phyloP scores from a whole-genome alignment of 164 flowering plant genomes.

The Cinnamomum chago region DNA sequence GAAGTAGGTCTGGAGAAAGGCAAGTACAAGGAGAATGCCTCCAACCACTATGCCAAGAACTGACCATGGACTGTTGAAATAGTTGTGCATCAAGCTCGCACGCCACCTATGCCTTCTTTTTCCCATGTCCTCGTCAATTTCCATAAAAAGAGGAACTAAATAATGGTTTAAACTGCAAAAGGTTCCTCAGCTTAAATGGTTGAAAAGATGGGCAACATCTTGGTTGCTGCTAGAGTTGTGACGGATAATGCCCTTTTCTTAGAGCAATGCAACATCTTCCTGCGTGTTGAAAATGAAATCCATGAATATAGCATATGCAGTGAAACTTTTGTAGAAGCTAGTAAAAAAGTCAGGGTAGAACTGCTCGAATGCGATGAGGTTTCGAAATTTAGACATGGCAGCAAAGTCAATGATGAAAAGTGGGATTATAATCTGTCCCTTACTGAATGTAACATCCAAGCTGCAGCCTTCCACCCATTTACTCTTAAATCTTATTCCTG shows the following conservation, averaged over 20 bases:
- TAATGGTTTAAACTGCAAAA: background rate
- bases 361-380: background rate
- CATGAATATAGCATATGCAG: background rate
- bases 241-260: background rate
- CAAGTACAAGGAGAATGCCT: too few species aligned
- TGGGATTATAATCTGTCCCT: background rate
- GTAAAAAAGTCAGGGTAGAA: background rate
- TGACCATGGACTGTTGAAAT: too few species aligned
- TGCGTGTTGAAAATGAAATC: background rate
- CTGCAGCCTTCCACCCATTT: too few species aligned
- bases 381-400: background rate
- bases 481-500: too few species aligned
- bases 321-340: background rate
- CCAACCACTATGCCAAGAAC: too few species aligned
- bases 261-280: background rate
- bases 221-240: background rate
- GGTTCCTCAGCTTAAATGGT: background rate
- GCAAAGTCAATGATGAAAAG: accelerated
- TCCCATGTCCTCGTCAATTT: too few species aligned
- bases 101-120: too few species aligned
- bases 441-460: slow-evolving; percentile 14
- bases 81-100: too few species aligned
- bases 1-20: too few species aligned
- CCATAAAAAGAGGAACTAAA: too few species aligned
- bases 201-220: background rate